Percentiles rank a stretch among this genome's conserved stretches.
Conservation (phyloP, 176 grass and related monocot species). For the Aechmea fasciata region DNA sequence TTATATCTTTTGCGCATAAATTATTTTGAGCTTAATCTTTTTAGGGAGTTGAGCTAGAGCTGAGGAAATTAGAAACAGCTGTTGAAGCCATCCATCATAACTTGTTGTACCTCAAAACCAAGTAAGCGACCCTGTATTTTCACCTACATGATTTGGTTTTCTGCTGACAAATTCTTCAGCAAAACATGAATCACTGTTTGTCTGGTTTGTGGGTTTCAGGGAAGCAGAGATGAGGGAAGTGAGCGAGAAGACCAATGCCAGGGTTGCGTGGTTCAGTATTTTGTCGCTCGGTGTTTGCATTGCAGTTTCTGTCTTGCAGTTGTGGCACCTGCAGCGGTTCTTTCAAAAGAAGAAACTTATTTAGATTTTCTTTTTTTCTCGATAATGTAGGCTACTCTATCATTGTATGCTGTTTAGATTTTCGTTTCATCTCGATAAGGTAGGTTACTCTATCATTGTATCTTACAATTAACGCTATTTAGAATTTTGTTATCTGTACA, state of each 20-base stretch:
- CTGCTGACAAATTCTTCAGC: not conserved
- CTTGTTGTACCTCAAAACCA: conserved; percentile 44
- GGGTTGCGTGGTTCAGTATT: conserved; percentile 49
- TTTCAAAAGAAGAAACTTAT: conserved; percentile 81
- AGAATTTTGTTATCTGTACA: not conserved
- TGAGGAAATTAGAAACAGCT: conserved; percentile 56
- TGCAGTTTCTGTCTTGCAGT: conserved; percentile 36
- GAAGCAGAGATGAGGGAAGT: conserved; percentile 51
- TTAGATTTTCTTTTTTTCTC: conserved; percentile 13
- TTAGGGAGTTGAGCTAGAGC: conserved; percentile 71
- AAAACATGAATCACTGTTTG: not conserved
- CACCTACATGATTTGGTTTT: not conserved
- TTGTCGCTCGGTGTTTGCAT: conserved; percentile 61
- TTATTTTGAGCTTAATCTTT: not conserved
- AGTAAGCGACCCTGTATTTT: conserved; percentile 30
- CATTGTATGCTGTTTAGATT: conserved; percentile 35
- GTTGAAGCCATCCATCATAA: conserved; percentile 52
- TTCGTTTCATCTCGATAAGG: not conserved
- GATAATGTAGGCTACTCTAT: not conserved
- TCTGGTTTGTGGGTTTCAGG: conserved; percentile 32
- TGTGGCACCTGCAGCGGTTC: conserved; percentile 47
- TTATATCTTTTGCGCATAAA: not conserved
- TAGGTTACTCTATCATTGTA: not conserved
- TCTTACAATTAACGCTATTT: not conserved
- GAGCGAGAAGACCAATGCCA: conserved; percentile 57